These are phyloP conservation scores for Schizophyllum commune DNA, from an alignment of 1,284 basidiomycete genomes.

Conservation along the genomic window DNA sequence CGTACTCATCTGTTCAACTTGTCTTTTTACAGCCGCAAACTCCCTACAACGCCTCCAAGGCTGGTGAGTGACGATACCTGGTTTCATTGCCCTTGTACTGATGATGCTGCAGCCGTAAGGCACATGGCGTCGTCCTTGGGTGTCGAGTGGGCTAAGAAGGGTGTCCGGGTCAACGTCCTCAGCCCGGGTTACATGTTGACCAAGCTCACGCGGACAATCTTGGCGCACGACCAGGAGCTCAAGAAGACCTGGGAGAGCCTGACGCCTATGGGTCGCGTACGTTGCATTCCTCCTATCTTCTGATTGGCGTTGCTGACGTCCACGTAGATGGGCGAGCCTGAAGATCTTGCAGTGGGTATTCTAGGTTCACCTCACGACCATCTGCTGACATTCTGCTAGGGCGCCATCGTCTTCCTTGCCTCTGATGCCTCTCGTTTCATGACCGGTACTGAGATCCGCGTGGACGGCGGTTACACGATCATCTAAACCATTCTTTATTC, in stretches of 20 bases:
- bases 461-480: conserved; percentile 81
- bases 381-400: conserved; percentile 30
- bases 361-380: conserved; percentile 3
- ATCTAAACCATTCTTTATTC: conserved; percentile 32
- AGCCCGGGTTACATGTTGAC: conserved; percentile 91
- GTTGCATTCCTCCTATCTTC: conserved; percentile 16
- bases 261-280: conserved; percentile 83
- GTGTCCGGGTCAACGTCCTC: conserved; percentile 75
- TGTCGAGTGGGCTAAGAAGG: conserved; percentile 85
- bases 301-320: conserved; percentile 4
- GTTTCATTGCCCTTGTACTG: conserved; percentile 1
- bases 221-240: conserved; percentile 64
- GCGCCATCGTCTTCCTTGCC: conserved; percentile 78
- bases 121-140: conserved; percentile 84
- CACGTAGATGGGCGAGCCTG: conserved; percentile 65
- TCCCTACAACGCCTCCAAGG: conserved; percentile 95
- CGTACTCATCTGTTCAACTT: background rate
- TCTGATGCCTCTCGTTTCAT: conserved; percentile 84
- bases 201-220: conserved; percentile 74
- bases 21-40: conserved; percentile 65
- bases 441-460: conserved; percentile 77
- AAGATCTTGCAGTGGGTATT: conserved; percentile 58
- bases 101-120: conserved; percentile 53
- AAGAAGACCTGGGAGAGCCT: conserved; percentile 86
- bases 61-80: conserved; percentile 38